Evolutionary conservation across 768 basidiomycete species (phyloP).

Genomic region (Suillus occidentalis): DNA sequence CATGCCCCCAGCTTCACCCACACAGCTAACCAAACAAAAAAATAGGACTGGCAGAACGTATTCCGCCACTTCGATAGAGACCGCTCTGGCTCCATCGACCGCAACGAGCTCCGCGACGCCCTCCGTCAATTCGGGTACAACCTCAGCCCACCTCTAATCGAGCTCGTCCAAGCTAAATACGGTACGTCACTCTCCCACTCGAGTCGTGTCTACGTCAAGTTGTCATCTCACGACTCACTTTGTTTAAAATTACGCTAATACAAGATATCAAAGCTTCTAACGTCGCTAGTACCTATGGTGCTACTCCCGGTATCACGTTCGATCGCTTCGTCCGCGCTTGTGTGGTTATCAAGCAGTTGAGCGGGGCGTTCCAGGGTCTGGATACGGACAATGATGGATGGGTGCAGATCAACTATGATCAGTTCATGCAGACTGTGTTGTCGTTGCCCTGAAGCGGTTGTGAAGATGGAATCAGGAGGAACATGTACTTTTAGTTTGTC

Average conservation of each 20-base stretch:
- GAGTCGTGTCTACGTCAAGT: background rate
- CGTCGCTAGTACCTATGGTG: slow-evolving; percentile 31
- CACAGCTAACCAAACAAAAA: background rate
- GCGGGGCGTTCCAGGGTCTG: slow-evolving; percentile 64
- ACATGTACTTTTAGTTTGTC: background rate
- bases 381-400: slow-evolving; percentile 62
- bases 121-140: slow-evolving; percentile 79
- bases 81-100: slow-evolving; percentile 77
- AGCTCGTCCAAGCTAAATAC: slow-evolving; percentile 76
- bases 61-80: slow-evolving; percentile 87
- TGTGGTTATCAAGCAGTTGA: slow-evolving; percentile 77
- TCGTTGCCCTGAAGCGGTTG: slow-evolving; percentile 39
- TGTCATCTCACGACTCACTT: slow-evolving; percentile 22
- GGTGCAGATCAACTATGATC: slow-evolving; percentile 55
- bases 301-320: slow-evolving; percentile 68
- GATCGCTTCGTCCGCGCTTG: slow-evolving; percentile 88
- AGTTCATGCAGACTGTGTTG: slow-evolving; percentile 53
- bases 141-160: slow-evolving; percentile 63
- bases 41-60: slow-evolving; percentile 79
- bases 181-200: slow-evolving; percentile 44
- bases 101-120: slow-evolving; percentile 63
- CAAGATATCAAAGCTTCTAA: slow-evolving; percentile 59
- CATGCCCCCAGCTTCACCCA: background rate
- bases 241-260: slow-evolving; percentile 36
- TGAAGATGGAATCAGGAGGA: background rate